Base-by-base conservation (phyloP, 1,284 basidiomycete species). In the Melanopsichium pennsylvanicum region DNA sequence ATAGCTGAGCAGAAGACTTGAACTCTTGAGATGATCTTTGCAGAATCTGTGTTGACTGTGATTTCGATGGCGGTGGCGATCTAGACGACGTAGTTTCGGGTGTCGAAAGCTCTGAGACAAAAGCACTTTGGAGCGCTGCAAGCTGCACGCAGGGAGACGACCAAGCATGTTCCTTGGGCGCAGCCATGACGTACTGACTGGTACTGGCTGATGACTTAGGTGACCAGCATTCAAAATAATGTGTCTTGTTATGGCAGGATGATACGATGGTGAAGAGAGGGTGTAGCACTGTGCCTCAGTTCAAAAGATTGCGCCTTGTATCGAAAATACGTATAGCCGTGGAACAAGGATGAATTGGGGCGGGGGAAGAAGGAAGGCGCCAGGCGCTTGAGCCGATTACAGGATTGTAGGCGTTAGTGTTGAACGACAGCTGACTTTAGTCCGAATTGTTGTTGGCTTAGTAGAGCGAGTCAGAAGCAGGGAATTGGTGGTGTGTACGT, bases 91-190 rank as follows among this genome's bases (percentile, higher is more conserved):
- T 21, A 11, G 7, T 10, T n/a, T 47, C 32, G 12, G 35, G 7
- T 11, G 43, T 5, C 11, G 44, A 40, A 9, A 35, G 25, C 7
- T 32, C 35, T 36, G 45, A 31, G 5, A 22, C 27, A 34, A 29
- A 13, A 16, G 22, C 32, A 33, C n/a, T 13, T 12, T n/a, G 16
- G 8, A 38, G 22, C n/a, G 27, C 29, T 16, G n/a, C n/a, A n/a
- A 19, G 31, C 18, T n/a, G 41, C 21, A 23, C 29, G 11, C 19
- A 21, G 16, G 41, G 31, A 22, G 50, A 29, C 45, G 40, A 60
- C 44, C 47, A 39, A 27, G 31, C 58, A 25, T 27, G 50, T 44
- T 52, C 45, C 49, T 44, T 54, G 25, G 50, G 48, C 44, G 48
- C 41, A 26, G 41, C 45, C 58, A 60, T 60, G 44, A 19, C 35